Percentiles rank a stretch among this genome's conserved stretches.
phyloP scores from a whole-genome alignment of 2,329 filamentous ascomycete species.

The Hypoxylon rubiginosum region DNA sequence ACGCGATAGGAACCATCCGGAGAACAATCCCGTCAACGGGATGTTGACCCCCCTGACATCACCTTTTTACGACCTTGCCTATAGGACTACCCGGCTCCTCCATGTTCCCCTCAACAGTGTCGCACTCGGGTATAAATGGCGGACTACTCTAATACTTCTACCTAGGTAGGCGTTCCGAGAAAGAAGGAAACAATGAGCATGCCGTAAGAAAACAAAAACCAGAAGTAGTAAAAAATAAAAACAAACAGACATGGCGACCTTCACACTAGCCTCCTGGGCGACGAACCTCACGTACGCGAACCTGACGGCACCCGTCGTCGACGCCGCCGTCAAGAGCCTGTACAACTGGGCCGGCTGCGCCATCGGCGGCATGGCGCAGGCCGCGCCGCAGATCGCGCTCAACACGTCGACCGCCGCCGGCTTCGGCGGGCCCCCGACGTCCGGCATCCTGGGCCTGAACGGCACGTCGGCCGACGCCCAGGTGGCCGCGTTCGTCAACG shows the following conservation, averaged over 20 bases:
- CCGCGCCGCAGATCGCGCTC: conserved; percentile 56
- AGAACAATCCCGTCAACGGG: no score
- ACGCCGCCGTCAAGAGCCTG: conserved; percentile 61
- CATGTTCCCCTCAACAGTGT: not conserved
- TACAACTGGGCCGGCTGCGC: conserved; percentile 69
- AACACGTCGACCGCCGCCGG: conserved; percentile 44
- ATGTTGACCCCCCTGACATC: not conserved
- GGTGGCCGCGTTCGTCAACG: conserved; percentile 66
- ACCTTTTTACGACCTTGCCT: not conserved
- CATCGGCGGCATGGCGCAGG: conserved; percentile 63
- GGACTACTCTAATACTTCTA: not conserved
- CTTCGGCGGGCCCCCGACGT: conserved; percentile 51
- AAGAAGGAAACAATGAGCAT: not conserved
- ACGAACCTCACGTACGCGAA: conserved; percentile 56
- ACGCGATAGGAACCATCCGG: not conserved
- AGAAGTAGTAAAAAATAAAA: not conserved
- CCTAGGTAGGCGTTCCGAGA: no score
- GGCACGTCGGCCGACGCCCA: conserved; percentile 58
- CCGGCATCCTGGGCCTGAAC: conserved; percentile 52
- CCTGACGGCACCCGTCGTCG: conserved; percentile 57
- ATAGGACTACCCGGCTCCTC: no score
- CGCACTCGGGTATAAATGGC: not conserved
- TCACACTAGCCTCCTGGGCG: conserved; percentile 63
- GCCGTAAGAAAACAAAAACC: not conserved
- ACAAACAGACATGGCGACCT: conserved; percentile 58